Percentiles rank a stretch among this genome's conserved stretches.
phyloP scores from a whole-genome alignment of 306 rosid species.

The Prunus persica region DNA sequence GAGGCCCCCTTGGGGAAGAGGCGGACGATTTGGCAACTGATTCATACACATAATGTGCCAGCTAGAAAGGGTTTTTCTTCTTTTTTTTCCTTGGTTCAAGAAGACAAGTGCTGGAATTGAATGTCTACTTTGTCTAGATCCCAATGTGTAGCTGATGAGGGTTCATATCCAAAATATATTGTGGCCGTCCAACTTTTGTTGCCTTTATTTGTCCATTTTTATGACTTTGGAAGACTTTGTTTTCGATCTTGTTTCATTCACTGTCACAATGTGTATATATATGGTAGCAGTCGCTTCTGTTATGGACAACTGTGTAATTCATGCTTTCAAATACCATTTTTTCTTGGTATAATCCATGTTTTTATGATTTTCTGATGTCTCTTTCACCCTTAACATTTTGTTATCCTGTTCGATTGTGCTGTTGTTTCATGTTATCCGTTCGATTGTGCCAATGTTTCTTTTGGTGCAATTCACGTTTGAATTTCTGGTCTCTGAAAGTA shows the following conservation, averaged over 20 bases:
- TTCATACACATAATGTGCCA: neutral
- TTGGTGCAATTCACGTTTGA: too few relatives aligned
- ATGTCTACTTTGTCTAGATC: neutral
- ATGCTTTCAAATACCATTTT: neutral
- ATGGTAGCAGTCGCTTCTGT: neutral
- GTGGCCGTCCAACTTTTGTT: neutral
- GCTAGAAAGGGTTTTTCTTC: neutral
- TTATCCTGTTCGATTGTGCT: too few relatives aligned
- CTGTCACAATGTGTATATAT: neutral
- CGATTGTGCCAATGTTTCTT: too few relatives aligned
- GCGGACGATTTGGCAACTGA: slow-evolving; percentile 60
- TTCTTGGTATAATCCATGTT: neutral
- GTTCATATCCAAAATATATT: neutral
- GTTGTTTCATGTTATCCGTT: too few relatives aligned
- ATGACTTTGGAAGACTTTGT: neutral
- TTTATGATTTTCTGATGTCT: neutral
- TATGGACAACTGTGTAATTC: neutral
- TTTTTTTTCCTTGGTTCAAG: neutral
- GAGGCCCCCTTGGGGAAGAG: slow-evolving; percentile 72
- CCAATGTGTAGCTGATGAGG: neutral
- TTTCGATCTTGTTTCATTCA: neutral
- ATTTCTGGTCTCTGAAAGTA: too few relatives aligned
- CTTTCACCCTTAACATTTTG: too few relatives aligned
- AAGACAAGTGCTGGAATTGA: neutral
- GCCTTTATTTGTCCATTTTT: neutral